phyloP scores from a whole-genome alignment of 2,329 filamentous ascomycete species.

The Curvularia sp. region DNA sequence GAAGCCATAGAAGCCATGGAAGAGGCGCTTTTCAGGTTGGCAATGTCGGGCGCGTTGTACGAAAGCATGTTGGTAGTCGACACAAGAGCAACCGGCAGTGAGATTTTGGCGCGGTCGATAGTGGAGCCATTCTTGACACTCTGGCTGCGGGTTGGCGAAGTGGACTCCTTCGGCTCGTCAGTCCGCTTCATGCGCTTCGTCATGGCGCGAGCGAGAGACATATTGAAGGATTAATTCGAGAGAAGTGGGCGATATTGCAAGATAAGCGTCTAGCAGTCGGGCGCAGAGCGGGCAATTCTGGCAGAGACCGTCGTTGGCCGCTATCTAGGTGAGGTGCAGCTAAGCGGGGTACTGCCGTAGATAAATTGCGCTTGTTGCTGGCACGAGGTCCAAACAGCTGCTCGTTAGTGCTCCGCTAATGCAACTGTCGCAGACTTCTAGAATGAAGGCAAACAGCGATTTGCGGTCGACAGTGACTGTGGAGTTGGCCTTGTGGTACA shows the following conservation, averaged over 20 bases:
- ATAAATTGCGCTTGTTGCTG: conserved; percentile 42
- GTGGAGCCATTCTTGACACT: conserved; percentile 57
- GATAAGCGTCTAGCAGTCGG: conserved; percentile 34
- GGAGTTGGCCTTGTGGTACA: conserved; percentile 36
- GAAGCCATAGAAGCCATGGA: conserved; percentile 56
- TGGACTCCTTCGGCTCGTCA: conserved; percentile 40
- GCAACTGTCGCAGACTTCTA: conserved; percentile 31
- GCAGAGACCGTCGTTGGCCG: conserved; percentile 32
- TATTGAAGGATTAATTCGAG: conserved; percentile 47
- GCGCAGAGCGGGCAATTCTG: conserved; percentile 43
- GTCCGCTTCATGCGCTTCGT: conserved; percentile 70
- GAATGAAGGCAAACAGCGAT: conserved; percentile 28
- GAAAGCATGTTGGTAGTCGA: conserved; percentile 97
- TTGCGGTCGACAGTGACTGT: not conserved
- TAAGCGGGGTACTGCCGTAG: conserved; percentile 46
- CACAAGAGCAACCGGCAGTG: conserved; percentile 81
- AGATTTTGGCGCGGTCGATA: conserved; percentile 76
- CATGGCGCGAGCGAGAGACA: conserved; percentile 74
- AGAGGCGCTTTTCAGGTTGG: conserved; percentile 45
- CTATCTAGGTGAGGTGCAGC: conserved; percentile 33
- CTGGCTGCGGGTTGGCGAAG: conserved; percentile 50
- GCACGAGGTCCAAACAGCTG: conserved; percentile 31
- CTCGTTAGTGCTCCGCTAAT: conserved; percentile 26
- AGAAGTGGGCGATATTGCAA: conserved; percentile 37
- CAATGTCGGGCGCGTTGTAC: conserved; percentile 89